phyloP scores from a whole-genome alignment of 345 rosid genomes.

The Citrus hindsii region DNA sequence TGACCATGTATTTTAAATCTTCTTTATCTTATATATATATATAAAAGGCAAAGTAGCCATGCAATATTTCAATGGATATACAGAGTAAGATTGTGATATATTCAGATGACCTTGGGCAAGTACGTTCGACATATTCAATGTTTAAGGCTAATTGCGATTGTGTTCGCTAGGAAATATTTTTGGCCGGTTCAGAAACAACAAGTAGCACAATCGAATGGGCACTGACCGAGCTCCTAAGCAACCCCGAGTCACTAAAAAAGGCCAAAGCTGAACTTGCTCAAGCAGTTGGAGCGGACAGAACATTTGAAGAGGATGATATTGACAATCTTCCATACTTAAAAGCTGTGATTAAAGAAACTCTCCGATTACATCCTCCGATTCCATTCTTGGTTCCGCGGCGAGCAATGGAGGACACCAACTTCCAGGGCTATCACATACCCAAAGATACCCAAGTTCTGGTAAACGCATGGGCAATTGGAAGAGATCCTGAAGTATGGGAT shows the following conservation, averaged over 20 bases:
- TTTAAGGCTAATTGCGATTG: too few species aligned
- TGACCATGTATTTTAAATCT: too few species aligned
- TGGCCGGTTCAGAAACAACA: constrained; percentile 62
- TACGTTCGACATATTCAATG: too few species aligned
- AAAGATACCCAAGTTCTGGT: constrained; percentile 44
- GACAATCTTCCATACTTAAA: constrained; percentile 47
- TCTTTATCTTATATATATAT: too few species aligned
- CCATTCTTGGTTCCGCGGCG: constrained; percentile 57
- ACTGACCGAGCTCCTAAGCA: constrained; percentile 51
- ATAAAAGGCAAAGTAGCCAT: too few species aligned
- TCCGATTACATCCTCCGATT: constrained; percentile 53
- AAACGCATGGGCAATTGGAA: constrained; percentile 64
- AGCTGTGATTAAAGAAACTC: constrained; percentile 49
- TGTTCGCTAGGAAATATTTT: constrained; percentile 51
- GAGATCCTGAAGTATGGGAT: constrained; percentile 52
- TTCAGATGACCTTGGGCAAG: too few species aligned
- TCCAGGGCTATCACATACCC: constrained; percentile 53
- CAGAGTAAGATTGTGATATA: too few species aligned
- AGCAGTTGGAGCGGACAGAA: constrained; percentile 38
- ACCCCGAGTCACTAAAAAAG: constrained; percentile 37
- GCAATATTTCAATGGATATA: too few species aligned
- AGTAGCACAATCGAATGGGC: constrained; percentile 72
- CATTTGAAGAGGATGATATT: constrained; percentile 50
- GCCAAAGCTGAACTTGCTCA: constrained; percentile 45
- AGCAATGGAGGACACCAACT: constrained; percentile 38